Percentiles rank a stretch among this genome's conserved stretches.
Conservation (phyloP, 1,284 basidiomycete species). For the Cryptococcus sp. region DNA sequence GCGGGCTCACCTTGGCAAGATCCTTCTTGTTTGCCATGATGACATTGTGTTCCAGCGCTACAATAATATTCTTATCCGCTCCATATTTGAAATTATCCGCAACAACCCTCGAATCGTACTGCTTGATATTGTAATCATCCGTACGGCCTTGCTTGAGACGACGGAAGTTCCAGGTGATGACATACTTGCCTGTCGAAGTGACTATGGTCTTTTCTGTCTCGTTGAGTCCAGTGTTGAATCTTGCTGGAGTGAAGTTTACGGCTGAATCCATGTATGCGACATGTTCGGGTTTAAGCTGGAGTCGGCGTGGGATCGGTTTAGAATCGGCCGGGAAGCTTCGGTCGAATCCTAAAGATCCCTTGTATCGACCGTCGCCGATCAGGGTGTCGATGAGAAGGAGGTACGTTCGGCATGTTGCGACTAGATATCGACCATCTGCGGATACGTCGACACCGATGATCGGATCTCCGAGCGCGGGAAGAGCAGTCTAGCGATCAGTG, state of each 20-base stretch:
- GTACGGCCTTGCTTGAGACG: conserved; percentile 88
- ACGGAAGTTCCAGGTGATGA: conserved; percentile 90
- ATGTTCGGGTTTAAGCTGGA: conserved; percentile 88
- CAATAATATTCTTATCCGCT: conserved; percentile 92
- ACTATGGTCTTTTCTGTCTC: conserved; percentile 92
- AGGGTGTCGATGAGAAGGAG: conserved; percentile 91
- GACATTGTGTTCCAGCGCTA: conserved; percentile 91
- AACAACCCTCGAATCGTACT: conserved; percentile 87
- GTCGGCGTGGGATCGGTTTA: conserved; percentile 84
- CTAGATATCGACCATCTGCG: conserved; percentile 87
- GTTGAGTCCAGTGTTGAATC: conserved; percentile 86
- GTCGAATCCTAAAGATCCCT: conserved; percentile 86
- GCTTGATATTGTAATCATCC: conserved; percentile 92
- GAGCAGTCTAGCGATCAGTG: conserved; percentile 60
- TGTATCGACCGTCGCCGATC: conserved; percentile 85
- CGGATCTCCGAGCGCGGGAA: conserved; percentile 91
- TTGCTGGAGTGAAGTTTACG: conserved; percentile 87
- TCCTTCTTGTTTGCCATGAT: conserved; percentile 90
- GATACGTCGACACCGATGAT: conserved; percentile 94
- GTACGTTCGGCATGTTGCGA: conserved; percentile 94
- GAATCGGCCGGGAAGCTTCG: conserved; percentile 89
- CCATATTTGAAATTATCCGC: conserved; percentile 96
- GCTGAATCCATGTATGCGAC: conserved; percentile 90
- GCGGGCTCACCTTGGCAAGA: conserved; percentile 60
- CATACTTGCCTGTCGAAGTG: conserved; percentile 91